Base-by-base conservation (phyloP, 129 eudicot genomes). In the Smallanthus sonchifolius region DNA sequence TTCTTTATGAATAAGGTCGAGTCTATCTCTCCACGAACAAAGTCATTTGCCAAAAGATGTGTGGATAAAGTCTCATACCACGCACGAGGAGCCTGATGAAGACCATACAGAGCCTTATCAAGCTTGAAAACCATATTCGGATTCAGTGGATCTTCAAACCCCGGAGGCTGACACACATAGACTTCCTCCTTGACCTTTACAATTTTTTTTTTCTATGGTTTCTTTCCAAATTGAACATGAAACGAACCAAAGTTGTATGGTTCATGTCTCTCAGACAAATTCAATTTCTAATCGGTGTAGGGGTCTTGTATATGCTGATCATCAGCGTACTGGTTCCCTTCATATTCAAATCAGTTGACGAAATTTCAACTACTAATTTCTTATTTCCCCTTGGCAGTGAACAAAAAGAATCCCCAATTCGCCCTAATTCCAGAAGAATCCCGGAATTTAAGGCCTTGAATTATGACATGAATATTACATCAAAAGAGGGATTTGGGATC, bases 251-350 rank as follows among this genome's bases (percentile, higher is more conserved):
- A 54, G 51, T 71, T 6, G 91, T 79, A 37, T 39, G 83, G 59
- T 77, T 85, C 80, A 80, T 84, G 70, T 67, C 84, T 3, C 70
- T 87, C 37, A 76, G 86, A 54, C 86, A 88, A 72, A 38, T 85
- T 39, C 88, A 81, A 75, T 69, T 79, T 49, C 77, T 92, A 16
- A 77, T 81, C 7, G 57, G 76, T 6, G 6, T 87, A 5, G 95
- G 78, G 20, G 52, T 93, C 73, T 45, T 88, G 30, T 93, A 84
- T 71, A 70, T 93, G 20, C 45, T 93, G 13, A 54, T 77, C 64
- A 78, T 87, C 7, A 82, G 79, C 60, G 63, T 87, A 11, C 83
- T 85, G 59, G 54, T 84, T 24, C 96, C 98, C n/a, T 84, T 93
- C 48, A 76, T 90, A 1, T 81, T 87, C 72, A 84, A 63, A 78